Conservation (phyloP, 139 green algal genomes). For the Closterium sp. region DNA sequence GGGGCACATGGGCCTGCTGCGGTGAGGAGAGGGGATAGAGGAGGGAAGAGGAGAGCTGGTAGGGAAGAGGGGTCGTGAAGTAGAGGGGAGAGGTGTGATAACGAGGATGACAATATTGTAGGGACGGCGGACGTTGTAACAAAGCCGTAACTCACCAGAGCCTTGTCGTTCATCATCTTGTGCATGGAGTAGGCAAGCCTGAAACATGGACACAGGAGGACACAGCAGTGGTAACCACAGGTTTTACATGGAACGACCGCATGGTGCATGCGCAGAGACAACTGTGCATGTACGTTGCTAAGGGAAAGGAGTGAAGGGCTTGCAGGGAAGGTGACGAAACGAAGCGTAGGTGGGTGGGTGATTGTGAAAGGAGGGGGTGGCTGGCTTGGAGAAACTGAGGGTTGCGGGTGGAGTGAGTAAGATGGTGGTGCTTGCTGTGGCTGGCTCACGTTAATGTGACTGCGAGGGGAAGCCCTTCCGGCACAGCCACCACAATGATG, state of each 20-base stretch:
- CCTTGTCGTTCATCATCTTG: constrained; percentile 97
- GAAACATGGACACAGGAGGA: neutral
- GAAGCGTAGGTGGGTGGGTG: neutral
- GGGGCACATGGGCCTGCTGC: too few relatives aligned
- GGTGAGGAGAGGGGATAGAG: too few relatives aligned
- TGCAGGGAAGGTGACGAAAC: neutral
- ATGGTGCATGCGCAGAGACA: neutral
- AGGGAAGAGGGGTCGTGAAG: neutral
- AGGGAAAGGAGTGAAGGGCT: neutral
- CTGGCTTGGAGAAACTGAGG: too few relatives aligned
- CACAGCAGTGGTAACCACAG: neutral
- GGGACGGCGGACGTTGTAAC: too few relatives aligned
- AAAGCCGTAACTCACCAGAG: constrained; percentile 72
- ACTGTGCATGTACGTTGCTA: too few relatives aligned
- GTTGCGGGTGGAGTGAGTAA: neutral
- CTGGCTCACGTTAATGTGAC: constrained; percentile 54
- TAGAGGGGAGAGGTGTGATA: neutral
- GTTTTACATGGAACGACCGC: neutral
- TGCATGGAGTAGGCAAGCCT: constrained; percentile 73
- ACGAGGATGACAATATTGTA: neutral
- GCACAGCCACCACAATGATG: constrained; percentile 89
- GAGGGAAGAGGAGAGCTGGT: too few relatives aligned
- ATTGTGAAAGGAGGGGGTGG: neutral
- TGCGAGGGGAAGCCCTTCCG: constrained; percentile 84
- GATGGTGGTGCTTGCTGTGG: neutral